Evolutionary conservation across 768 basidiomycete genomes (phyloP).

Genomic region (Lactarius deliciosus): DNA sequence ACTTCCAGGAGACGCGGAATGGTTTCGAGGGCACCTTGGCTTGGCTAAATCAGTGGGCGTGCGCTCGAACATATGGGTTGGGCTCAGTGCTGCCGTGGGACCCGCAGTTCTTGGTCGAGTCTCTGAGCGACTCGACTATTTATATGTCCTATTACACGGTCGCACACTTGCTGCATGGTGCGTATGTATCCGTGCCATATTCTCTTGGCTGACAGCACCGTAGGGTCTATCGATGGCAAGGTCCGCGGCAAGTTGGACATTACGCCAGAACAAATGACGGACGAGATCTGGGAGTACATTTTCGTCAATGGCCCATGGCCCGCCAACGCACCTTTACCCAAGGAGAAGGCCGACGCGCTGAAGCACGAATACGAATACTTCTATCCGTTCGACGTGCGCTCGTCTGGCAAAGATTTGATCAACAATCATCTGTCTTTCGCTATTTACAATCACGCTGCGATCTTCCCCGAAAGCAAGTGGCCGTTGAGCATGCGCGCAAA

Average conservation of each 20-base stretch:
- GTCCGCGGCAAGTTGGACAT: constrained; percentile 81
- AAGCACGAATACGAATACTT: constrained; percentile 94
- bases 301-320: constrained; percentile 79
- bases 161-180: constrained; percentile 86
- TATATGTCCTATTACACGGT: constrained; percentile 99
- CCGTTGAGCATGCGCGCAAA: constrained; percentile 92
- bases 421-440: constrained; percentile 94
- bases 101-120: constrained; percentile 93
- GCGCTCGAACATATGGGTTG: constrained; percentile 95
- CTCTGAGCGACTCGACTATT: constrained; percentile 94
- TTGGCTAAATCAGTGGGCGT: constrained; percentile 99
- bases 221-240: constrained; percentile 76
- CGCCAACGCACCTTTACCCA: constrained; percentile 57
- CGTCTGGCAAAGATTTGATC: constrained; percentile 96
- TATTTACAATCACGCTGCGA: constrained; percentile 91
- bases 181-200: constrained; percentile 30
- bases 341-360: constrained; percentile 78
- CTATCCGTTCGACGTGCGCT: constrained; percentile 97
- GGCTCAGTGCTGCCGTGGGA: constrained; percentile 98
- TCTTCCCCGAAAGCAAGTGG: constrained; percentile 89
- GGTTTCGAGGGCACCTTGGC: constrained; percentile 87
- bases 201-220: constrained; percentile 20
- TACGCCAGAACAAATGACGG: constrained; percentile 89
- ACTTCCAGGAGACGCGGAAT: constrained; percentile 88
- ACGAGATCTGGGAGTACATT: constrained; percentile 96